Evolutionary conservation across 2,329 filamentous ascomycete genomes (phyloP), one percentile per base, ranked within the genome.

Genomic region (Rhynchosporium secalis): DNA sequence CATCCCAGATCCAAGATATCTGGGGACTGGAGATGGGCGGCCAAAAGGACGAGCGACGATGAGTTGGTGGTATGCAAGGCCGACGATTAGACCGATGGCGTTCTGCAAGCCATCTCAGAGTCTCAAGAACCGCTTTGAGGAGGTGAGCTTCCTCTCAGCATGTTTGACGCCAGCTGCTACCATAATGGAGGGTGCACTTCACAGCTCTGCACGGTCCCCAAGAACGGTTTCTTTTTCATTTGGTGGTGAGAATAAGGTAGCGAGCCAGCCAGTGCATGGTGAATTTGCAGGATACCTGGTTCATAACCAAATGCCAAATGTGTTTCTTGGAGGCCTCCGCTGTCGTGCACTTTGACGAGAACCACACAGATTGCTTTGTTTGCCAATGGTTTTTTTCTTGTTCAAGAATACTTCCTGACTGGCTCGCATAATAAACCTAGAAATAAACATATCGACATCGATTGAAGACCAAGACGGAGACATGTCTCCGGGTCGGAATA

Each of bases 161-260:
- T 46, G n/a, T 31, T 56, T 20, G 20, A 56, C 45, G 10, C 45
- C 41, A 56, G 41, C 38, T 40, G 40, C 40, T 36, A 26, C 40
- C 38, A 46, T 56, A 45, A 56, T 45, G 49, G 49, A 54, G n/a
- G 49, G 48, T 36, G 29, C 26, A 36, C n/a, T n/a, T n/a, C n/a
- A 26, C 28, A 33, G 4, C 31, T 36, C 15, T n/a, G 54, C 54
- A 43, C 54, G 40, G 38, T 46, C 54, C 54, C 7, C 40, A 20
- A 56, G 20, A 20, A 40, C 13, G n/a, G 48, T 10, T 56, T 45
- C 36, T 54, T 31, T 5, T 31, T 26, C 26, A 9, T 56, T 31
- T 31, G 41, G 65, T 58, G 58, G 62, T 67, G 63, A 67, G 63
- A 67, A 65, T 67, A 65, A 67, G 62, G 65, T 67, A 67, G 58